phyloP scores from a whole-genome alignment of 176 grass and related monocot species.

The Aegilops tauschii region DNA sequence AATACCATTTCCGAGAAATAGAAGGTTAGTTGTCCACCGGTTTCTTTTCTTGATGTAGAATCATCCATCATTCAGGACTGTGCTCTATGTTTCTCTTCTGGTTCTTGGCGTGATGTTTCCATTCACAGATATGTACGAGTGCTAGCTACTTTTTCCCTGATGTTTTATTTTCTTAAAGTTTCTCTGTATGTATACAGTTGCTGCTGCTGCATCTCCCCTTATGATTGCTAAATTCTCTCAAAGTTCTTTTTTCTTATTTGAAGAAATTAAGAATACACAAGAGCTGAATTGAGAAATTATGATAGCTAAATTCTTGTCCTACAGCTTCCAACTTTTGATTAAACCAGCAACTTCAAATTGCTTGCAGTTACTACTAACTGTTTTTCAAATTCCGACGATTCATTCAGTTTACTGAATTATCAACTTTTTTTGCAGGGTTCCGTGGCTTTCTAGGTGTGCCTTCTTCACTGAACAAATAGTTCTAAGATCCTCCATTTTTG shows the following conservation, averaged over 20 bases:
- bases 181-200: background rate
- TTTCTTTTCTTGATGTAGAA: background rate
- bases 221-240: background rate
- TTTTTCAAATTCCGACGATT: background rate
- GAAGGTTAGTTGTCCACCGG: background rate
- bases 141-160: background rate
- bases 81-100: background rate
- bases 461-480: background rate
- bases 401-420: slow-evolving; percentile 7
- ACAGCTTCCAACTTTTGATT: background rate
- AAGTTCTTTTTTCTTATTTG: background rate
- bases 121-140: too few species aligned
- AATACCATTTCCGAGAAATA: background rate
- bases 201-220: background rate
- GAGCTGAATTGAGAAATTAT: background rate
- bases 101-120: background rate
- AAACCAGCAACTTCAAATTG: background rate
- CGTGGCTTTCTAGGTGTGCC: background rate
- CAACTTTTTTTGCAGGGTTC: slow-evolving; percentile 17
- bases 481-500: too few species aligned
- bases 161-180: background rate
- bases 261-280: background rate
- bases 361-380: background rate
- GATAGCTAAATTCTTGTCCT: too few species aligned
- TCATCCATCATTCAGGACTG: background rate